Base-by-base conservation (phyloP, 1,139 yeast genomes). In the Yamadazyma mexicana region DNA sequence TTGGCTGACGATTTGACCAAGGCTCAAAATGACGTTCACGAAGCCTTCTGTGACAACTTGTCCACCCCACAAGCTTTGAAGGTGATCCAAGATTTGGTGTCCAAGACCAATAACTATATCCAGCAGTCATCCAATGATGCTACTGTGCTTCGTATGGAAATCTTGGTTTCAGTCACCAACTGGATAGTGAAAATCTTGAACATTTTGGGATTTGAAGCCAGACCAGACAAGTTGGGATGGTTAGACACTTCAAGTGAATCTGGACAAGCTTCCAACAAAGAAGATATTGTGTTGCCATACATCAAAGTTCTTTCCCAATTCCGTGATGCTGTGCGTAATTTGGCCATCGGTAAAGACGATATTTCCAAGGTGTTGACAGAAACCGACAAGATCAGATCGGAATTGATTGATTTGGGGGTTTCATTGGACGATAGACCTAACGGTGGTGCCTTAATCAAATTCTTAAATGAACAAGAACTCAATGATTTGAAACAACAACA, bases 401-500 rank as follows among this genome's bases (percentile, higher is more conserved):
- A 86, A 34, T 67, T 92, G 50, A 66, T 88, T 42, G 75, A 79
- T 20, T 66, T 89, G 44, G 94, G 95, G 18, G 86, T 92, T 24
- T 81, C 94, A 0, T 69, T 92, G 38, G 98, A 92, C 60, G 99
- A 92, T 61, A 80, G 97, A 55, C 78, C 83, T 24, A 87, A 79
- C 43, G 89, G 83, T 14, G 77, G 82, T 3, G 91, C 96, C 0
- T 74, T 92, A 44, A 77, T 92, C 37, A 92, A 92, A 63, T 85
- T 92, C 52, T 70, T 92, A 47, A 82, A 77, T 42, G 75, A 70
- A 7, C 75, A 72, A 33, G 98, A 91, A 57, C 79, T 79, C 57
- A 73, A 70, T 31, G 92, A 83, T 48, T 70, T 87, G 38, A 56
- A 86, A 20, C 54, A 59, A 31, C 83, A 78, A 56, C 87, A 86